Evolutionary conservation across 768 basidiomycete genomes (phyloP).

Genomic region (Galerina marginata): DNA sequence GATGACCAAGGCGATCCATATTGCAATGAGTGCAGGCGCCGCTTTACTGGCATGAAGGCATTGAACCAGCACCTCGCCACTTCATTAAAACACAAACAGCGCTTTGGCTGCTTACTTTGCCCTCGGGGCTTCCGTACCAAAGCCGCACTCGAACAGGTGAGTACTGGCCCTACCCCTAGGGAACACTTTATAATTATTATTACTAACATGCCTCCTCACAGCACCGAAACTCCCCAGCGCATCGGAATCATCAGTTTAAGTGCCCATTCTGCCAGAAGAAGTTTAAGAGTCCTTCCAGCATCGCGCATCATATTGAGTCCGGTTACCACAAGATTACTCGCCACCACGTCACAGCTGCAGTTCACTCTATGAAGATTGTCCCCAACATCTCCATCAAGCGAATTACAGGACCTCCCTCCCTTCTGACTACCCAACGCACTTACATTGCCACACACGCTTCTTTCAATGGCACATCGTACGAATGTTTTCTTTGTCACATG

Average conservation of each 20-base stretch:
- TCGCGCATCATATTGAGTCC: conserved; percentile 46
- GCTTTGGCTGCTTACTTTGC: conserved; percentile 34
- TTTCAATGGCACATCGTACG: conserved; percentile 45
- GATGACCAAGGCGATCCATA: conserved; percentile 8
- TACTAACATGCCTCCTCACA: neutral
- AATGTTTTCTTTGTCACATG: conserved; percentile 45
- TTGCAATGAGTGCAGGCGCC: conserved; percentile 14
- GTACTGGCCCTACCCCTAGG: neutral
- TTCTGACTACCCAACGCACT: conserved; percentile 15
- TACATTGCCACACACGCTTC: conserved; percentile 39
- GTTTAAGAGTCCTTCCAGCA: conserved; percentile 42
- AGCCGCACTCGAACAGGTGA: conserved; percentile 19
- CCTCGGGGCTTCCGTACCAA: conserved; percentile 30
- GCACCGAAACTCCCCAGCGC: conserved; percentile 34
- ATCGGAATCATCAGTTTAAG: conserved; percentile 25
- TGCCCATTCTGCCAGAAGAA: conserved; percentile 39
- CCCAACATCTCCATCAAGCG: conserved; percentile 40
- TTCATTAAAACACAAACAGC: conserved; percentile 35
- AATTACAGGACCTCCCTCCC: conserved; percentile 27
- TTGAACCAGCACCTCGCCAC: conserved; percentile 16
- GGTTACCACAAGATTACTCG: conserved; percentile 43
- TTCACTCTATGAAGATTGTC: conserved; percentile 36
- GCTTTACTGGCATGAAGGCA: conserved; percentile 4
- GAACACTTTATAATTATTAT: neutral
- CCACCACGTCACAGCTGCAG: conserved; percentile 40